These are phyloP conservation scores for Multifurca ochricompacta DNA, from an alignment of 768 basidiomycete genomes.

Conservation along the genomic window DNA sequence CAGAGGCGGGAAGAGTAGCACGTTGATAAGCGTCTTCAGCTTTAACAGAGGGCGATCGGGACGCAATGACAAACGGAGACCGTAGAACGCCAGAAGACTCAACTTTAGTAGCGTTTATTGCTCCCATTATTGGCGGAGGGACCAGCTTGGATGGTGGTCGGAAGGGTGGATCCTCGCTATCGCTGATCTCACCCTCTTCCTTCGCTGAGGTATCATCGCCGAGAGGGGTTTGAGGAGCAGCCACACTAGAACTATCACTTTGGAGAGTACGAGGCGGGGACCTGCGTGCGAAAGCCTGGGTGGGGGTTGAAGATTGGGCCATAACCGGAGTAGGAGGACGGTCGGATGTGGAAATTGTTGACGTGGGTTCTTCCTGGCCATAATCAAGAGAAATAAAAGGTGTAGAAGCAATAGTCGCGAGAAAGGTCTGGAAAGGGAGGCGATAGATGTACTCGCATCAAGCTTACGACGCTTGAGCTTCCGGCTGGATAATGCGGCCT, in stretches of 20 bases:
- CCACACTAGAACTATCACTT: conserved; percentile 14
- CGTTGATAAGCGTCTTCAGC: conserved; percentile 6
- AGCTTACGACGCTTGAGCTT: conserved; percentile 62
- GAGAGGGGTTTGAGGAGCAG: conserved; percentile 24
- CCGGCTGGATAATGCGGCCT: conserved; percentile 64
- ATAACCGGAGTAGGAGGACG: conserved; percentile 19
- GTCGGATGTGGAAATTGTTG: conserved; percentile 5
- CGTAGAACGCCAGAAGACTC: neutral
- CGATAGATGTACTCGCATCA: conserved; percentile 26
- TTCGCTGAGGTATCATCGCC: conserved; percentile 43
- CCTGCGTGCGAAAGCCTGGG: conserved; percentile 1
- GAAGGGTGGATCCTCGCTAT: conserved; percentile 45
- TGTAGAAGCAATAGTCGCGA: conserved; percentile 32
- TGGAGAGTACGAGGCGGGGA: conserved; percentile 18
- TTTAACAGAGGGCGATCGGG: conserved; percentile 13
- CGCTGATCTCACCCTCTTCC: conserved; percentile 88
- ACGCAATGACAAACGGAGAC: neutral
- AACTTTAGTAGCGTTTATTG: neutral
- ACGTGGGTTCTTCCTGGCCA: conserved; percentile 48
- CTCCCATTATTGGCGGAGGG: conserved; percentile 16
- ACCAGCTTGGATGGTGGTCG: conserved; percentile 24
- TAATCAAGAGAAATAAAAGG: conserved; percentile 61
- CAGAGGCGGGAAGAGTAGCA: neutral
- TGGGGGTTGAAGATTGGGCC: conserved; percentile 25
- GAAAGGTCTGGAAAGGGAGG: conserved; percentile 28